These are phyloP conservation scores for Hemisphaericaspora xylanilytica DNA, from an alignment of 1,139 yeast genomes.

Conservation along the genomic window DNA sequence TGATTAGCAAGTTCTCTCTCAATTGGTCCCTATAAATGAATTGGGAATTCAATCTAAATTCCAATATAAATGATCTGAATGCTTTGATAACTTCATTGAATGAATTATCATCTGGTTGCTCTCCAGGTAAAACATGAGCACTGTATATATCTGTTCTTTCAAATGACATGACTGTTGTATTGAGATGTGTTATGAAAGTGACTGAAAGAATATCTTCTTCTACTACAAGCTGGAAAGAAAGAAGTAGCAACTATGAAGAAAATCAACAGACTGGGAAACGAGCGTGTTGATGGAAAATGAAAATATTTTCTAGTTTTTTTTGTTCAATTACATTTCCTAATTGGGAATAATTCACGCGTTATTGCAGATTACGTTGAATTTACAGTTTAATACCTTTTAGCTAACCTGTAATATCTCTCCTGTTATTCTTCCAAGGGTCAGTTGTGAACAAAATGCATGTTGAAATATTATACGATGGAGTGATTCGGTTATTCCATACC, in stretches of 20 bases:
- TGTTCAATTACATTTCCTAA: conserved; percentile 20
- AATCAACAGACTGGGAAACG: too few relatives aligned
- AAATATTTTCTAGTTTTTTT: neutral
- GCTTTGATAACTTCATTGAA: conserved; percentile 76
- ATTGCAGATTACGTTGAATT: conserved; percentile 2
- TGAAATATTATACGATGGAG: too few relatives aligned
- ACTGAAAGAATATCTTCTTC: too few relatives aligned
- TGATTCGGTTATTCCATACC: neutral
- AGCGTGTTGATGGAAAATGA: neutral
- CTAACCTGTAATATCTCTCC: too few relatives aligned
- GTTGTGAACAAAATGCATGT: too few relatives aligned
- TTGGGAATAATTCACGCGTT: conserved; percentile 16
- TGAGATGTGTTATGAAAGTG: too few relatives aligned
- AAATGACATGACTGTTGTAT: conserved; percentile 51
- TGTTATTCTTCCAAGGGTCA: too few relatives aligned
- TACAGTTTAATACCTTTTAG: neutral
- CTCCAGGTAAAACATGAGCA: conserved; percentile 87
- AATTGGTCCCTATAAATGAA: conserved; percentile 91
- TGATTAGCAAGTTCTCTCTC: conserved; percentile 79
- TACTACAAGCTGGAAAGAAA: too few relatives aligned
- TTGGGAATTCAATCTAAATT: conserved; percentile 78
- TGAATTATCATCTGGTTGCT: conserved; percentile 62
- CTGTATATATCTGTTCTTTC: conserved; percentile 80
- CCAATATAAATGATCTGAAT: conserved; percentile 78
- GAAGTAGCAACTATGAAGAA: too few relatives aligned